Percentiles rank a stretch among this genome's conserved stretches.
These are phyloP conservation scores for Cylindrotheca closterium DNA, from an alignment of 108 stramenopile species.

Conservation along the genomic window DNA sequence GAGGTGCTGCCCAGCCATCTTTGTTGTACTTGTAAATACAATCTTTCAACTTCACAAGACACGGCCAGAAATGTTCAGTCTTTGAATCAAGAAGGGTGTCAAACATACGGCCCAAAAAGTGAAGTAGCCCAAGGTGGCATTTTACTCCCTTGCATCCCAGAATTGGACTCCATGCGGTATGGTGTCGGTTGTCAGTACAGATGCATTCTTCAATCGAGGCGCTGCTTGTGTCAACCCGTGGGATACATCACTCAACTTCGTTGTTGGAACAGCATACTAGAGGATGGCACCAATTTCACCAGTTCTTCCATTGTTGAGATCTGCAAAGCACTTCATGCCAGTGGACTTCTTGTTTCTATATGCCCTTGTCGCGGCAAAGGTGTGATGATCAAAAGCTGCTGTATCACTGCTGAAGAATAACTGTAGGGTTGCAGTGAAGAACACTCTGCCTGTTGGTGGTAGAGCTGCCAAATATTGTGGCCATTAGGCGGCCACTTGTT, in stretches of 20 bases:
- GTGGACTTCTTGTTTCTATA: background rate
- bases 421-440: background rate
- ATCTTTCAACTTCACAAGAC: background rate
- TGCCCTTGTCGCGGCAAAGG: background rate
- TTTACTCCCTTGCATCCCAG: background rate
- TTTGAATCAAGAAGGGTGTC: background rate
- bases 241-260: background rate
- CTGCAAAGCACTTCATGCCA: background rate
- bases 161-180: background rate
- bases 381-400: background rate
- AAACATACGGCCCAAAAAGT: background rate
- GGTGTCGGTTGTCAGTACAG: background rate
- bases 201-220: no score
- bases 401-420: background rate
- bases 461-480: background rate
- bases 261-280: background rate
- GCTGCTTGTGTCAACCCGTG: background rate
- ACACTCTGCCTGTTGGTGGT: background rate
- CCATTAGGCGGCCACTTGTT: background rate
- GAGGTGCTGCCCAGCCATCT: background rate
- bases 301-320: background rate
- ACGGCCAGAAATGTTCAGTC: background rate
- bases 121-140: background rate
- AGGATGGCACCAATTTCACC: background rate
- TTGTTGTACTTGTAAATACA: background rate